phyloP scores from a whole-genome alignment of 495 filamentous ascomycete species.

The Xylaria curta region DNA sequence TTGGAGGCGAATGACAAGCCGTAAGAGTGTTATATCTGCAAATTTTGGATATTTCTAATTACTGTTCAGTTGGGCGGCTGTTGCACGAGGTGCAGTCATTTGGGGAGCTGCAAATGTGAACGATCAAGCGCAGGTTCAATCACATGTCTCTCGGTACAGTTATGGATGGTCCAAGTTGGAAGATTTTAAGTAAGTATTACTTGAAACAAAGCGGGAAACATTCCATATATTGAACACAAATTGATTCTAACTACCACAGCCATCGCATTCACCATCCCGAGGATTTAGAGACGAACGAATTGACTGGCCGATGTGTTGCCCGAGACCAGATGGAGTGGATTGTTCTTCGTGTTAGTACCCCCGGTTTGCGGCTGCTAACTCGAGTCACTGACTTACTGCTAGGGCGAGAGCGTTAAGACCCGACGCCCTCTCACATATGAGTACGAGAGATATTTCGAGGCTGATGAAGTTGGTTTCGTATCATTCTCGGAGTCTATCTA shows the following conservation, averaged over 20 bases:
- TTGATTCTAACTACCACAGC: neutral
- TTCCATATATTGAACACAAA: neutral
- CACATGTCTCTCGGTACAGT: conserved; percentile 18
- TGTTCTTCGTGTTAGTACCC: conserved; percentile 2
- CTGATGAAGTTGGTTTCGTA: conserved; percentile 1
- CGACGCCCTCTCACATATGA: neutral
- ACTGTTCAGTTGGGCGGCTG: neutral
- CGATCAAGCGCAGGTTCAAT: conserved; percentile 1
- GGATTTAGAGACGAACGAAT: neutral
- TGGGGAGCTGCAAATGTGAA: neutral
- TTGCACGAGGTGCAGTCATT: conserved; percentile 7
- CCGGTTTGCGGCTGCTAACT: neutral
- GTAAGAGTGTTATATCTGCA: neutral
- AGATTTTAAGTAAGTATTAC: conserved; percentile 9
- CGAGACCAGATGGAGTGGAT: conserved; percentile 17
- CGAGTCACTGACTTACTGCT: neutral
- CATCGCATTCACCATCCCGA: conserved; percentile 3
- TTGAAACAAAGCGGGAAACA: neutral
- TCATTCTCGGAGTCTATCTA: conserved; percentile 17
- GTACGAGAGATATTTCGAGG: conserved; percentile 13
- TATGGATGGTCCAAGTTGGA: conserved; percentile 10
- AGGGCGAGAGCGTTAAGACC: conserved; percentile 17
- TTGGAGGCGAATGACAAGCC: neutral
- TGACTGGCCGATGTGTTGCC: conserved; percentile 16
- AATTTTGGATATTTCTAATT: neutral